Evolutionary conservation across 169 alveolate genomes (phyloP).

Genomic region (Eimeria acervulina): DNA sequence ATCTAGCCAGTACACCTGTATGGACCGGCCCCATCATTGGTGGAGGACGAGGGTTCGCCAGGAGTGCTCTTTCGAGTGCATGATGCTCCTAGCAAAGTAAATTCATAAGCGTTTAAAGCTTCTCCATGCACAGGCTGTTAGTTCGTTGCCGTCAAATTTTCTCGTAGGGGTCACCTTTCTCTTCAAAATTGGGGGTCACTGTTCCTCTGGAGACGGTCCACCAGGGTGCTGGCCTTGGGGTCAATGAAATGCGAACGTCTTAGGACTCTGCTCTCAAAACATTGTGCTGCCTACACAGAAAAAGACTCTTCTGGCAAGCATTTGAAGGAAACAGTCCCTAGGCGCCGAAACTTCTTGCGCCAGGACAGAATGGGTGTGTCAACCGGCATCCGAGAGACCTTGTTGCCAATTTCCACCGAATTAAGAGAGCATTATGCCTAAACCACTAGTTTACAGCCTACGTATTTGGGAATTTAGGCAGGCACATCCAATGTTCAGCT

Average conservation of each 20-base stretch:
- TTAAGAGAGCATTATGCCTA: neutral
- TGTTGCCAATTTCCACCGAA: neutral
- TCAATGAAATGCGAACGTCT: neutral
- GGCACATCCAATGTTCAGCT: neutral
- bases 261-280: neutral
- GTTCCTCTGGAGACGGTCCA: conserved; percentile 2
- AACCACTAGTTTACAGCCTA: neutral
- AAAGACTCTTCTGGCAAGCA: neutral
- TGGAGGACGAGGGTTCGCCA: neutral
- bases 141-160: neutral
- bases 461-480: neutral
- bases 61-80: neutral
- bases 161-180: conserved; percentile 3
- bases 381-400: neutral
- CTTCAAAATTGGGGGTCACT: too few species aligned
- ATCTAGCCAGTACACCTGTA: conserved; percentile 5
- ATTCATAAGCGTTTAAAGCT: neutral
- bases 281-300: neutral
- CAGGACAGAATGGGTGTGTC: neutral
- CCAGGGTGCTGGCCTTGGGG: conserved; percentile 29
- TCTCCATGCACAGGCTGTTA: neutral
- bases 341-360: neutral
- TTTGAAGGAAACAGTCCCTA: neutral
- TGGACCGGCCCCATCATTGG: conserved; percentile 26
- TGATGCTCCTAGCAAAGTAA: neutral